phyloP scores from a whole-genome alignment of 805 yeast genomes.

The Kuraishia hungarica region DNA sequence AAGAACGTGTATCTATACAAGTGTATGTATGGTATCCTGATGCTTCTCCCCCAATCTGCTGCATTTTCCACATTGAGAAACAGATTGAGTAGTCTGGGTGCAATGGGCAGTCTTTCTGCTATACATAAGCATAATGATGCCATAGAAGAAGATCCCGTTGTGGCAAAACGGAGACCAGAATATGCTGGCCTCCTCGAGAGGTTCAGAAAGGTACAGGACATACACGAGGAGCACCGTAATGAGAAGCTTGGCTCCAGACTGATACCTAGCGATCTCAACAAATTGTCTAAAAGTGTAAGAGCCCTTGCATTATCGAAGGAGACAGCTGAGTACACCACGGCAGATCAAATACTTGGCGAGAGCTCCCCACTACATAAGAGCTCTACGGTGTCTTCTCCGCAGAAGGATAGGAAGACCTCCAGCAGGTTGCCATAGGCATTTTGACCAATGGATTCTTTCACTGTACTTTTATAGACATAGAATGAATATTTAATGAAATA shows the following conservation, averaged over 20 bases:
- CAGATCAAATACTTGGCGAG: neutral
- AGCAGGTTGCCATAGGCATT: neutral
- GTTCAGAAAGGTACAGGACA: conserved; percentile 39
- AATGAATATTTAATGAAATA: neutral
- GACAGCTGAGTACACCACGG: neutral
- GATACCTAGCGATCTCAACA: neutral
- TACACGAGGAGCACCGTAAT: conserved; percentile 19
- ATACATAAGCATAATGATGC: neutral
- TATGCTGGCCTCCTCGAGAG: conserved; percentile 28
- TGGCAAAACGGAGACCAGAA: neutral
- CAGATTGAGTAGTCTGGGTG: conserved; percentile 55
- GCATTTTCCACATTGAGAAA: conserved; percentile 80
- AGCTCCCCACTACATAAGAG: conserved; percentile 10
- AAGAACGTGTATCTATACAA: conserved; percentile 74
- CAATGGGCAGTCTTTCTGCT: conserved; percentile 19
- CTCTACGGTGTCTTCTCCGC: conserved; percentile 9
- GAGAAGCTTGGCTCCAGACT: neutral
- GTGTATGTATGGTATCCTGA: conserved; percentile 83
- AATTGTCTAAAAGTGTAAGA: neutral
- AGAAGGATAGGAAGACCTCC: conserved; percentile 6
- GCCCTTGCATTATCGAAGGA: neutral
- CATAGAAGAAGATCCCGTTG: neutral
- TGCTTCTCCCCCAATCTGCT: conserved; percentile 90
- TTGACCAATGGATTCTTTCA: neutral
- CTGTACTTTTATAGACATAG: neutral